Evolutionary conservation across 2,329 filamentous ascomycete species (phyloP), one percentile per base, ranked within the genome.

Genomic region (Beauveria sp.): DNA sequence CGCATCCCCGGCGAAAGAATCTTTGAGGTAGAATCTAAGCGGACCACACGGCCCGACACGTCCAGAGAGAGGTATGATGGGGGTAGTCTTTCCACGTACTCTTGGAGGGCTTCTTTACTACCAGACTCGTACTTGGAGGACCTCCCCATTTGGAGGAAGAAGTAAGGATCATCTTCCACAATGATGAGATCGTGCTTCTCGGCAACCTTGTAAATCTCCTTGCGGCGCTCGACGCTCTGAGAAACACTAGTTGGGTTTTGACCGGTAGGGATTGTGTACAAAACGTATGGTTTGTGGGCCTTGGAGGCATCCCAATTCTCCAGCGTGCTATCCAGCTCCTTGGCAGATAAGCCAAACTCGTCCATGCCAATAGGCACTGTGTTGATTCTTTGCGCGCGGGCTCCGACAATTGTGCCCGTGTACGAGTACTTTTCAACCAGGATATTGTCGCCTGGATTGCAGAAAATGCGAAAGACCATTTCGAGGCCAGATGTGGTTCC

Each of bases 11-110:
- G 91, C 0, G 89, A 81, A 46, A 96, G 80, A 16, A 95, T 89
- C 75, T 96, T 96, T 67, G 89, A 92, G 75, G 96, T 93, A 1
- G 89, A 93, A 71, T 96, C 91, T 72, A 96, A 81, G 38, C 91
- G 87, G 74, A 95, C 78, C 49, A 96, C 91, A 63, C 91, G 87
- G 6, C 91, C 91, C 71, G 65, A 69, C 1, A 56, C 61, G 47
- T 76, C 74, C 10, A 76, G 58, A 2, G 69, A 70, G 0, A 76
- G 64, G 58, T 73, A 75, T 0, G 72, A 74, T 1, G 63, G 43
- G 2, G 64, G 64, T 7, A 69, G 57, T 10, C 26, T 50, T 42
- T 54, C 28, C 10, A 53, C 42, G 18, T 57, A 66, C 14, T 42
- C 60, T 45, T 62, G 60, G 12, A 62, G 47, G 1, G 53, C 52